These are phyloP conservation scores for Aspergillus sparsus DNA, from an alignment of 495 filamentous ascomycete species.

Conservation along the genomic window DNA sequence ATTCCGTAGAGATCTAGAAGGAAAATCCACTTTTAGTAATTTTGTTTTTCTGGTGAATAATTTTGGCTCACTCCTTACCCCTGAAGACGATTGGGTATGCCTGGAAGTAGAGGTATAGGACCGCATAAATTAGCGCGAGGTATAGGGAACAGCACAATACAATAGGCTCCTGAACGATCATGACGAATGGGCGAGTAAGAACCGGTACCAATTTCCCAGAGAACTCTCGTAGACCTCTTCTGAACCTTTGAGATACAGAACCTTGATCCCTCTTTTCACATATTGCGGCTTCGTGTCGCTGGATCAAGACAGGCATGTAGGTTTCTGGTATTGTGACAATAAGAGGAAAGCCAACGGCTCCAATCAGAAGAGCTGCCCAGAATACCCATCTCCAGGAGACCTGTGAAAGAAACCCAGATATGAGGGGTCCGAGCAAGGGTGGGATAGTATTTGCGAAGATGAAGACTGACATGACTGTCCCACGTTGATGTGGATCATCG, in stretches of 20 bases:
- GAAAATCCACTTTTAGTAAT: neutral
- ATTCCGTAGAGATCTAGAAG: slow-evolving; percentile 52
- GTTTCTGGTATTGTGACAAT: slow-evolving; percentile 57
- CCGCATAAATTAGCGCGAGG: slow-evolving; percentile 58
- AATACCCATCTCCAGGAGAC: slow-evolving; percentile 59
- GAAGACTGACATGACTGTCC: slow-evolving; percentile 41
- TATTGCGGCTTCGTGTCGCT: slow-evolving; percentile 12
- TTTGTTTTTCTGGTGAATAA: too few relatives aligned
- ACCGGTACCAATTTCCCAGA: slow-evolving; percentile 1
- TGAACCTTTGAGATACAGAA: neutral
- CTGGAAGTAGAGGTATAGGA: slow-evolving; percentile 62
- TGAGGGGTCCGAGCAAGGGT: slow-evolving; percentile 33
- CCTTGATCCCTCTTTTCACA: neutral
- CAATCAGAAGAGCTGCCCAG: slow-evolving; percentile 49
- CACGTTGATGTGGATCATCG: slow-evolving; percentile 31
- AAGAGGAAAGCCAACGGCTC: slow-evolving; percentile 37
- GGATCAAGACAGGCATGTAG: slow-evolving; percentile 67
- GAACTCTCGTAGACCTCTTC: neutral
- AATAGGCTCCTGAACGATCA: slow-evolving; percentile 46
- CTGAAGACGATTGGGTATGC: slow-evolving; percentile 63
- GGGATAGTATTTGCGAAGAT: slow-evolving; percentile 52
- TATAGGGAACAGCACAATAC: slow-evolving; percentile 55
- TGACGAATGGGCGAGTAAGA: slow-evolving; percentile 46
- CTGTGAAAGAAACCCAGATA: slow-evolving; percentile 36
- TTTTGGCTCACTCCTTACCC: slow-evolving; percentile 5